Conservation (phyloP, 2,329 filamentous ascomycete species). For the Penicillium sp. region DNA sequence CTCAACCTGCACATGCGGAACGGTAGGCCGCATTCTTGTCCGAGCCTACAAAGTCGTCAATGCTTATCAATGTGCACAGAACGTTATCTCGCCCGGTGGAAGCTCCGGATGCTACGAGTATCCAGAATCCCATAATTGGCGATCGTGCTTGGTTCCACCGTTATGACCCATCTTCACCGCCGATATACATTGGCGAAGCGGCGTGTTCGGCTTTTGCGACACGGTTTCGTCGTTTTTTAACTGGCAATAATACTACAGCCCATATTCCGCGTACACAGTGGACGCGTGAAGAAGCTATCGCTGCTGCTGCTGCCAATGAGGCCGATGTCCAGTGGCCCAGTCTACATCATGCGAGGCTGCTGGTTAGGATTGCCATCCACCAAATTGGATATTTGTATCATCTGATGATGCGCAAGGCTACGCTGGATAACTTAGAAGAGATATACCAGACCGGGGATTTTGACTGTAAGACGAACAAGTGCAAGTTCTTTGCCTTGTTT, state of each 20-base stretch:
- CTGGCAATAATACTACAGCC: slow-evolving; percentile 30
- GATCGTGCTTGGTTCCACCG: slow-evolving; percentile 40
- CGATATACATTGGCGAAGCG: slow-evolving; percentile 41
- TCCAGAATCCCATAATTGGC: slow-evolving; percentile 36
- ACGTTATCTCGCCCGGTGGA: slow-evolving; percentile 20
- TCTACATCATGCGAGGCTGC: slow-evolving; percentile 36
- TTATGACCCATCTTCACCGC: slow-evolving; percentile 37
- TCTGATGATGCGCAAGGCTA: slow-evolving; percentile 37
- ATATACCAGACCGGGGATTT: slow-evolving; percentile 36
- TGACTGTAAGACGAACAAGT: slow-evolving; percentile 38
- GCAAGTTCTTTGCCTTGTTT: slow-evolving; percentile 49
- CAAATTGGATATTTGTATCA: slow-evolving; percentile 40
- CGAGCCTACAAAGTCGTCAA: neutral
- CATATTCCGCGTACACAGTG: slow-evolving; percentile 38
- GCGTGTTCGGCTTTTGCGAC: slow-evolving; percentile 43
- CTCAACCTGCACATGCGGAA: slow-evolving; percentile 12
- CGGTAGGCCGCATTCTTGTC: slow-evolving; percentile 5
- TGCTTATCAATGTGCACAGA: slow-evolving; percentile 2
- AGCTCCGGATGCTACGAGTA: slow-evolving; percentile 29
- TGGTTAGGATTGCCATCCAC: slow-evolving; percentile 39
- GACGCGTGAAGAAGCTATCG: slow-evolving; percentile 32
- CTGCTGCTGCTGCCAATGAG: slow-evolving; percentile 28
- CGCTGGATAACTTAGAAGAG: slow-evolving; percentile 42
- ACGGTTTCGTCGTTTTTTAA: slow-evolving; percentile 38
- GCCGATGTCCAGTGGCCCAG: slow-evolving; percentile 36